Evolutionary conservation across 176 grass and related monocot species (phyloP).

Genomic region (Puccinellia tenuiflora): DNA sequence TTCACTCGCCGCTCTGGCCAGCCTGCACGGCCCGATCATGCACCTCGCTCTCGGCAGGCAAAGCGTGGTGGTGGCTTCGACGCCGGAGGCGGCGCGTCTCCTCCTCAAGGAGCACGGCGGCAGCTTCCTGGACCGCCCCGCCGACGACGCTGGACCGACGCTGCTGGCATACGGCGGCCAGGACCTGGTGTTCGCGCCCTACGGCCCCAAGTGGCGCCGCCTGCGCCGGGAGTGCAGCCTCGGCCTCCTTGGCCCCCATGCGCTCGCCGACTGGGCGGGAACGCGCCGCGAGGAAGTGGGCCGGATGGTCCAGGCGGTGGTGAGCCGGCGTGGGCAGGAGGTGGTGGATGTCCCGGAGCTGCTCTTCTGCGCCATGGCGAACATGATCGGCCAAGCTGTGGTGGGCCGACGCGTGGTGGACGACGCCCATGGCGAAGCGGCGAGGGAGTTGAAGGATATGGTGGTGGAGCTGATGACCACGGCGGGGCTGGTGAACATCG

Average conservation of each 20-base stretch:
- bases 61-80: neutral
- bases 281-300: neutral
- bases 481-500: neutral
- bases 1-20: neutral
- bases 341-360: neutral
- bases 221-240: neutral
- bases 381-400: neutral
- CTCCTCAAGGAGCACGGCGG: neutral
- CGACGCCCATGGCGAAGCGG: neutral
- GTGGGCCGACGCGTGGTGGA: neutral
- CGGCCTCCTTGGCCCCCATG: neutral
- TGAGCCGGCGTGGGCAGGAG: neutral
- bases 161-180: neutral
- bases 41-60: neutral
- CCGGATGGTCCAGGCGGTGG: neutral
- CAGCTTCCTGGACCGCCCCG: neutral
- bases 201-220: neutral
- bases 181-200: neutral
- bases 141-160: neutral
- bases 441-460: neutral
- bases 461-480: neutral
- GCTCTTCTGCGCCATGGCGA: neutral
- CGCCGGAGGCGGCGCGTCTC: neutral
- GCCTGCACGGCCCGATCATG: neutral
- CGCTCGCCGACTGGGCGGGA: neutral